Evolutionary conservation across 257 asterid species (phyloP), one percentile per base, ranked within the genome.

Genomic region (Cynanchum wilfordii): DNA sequence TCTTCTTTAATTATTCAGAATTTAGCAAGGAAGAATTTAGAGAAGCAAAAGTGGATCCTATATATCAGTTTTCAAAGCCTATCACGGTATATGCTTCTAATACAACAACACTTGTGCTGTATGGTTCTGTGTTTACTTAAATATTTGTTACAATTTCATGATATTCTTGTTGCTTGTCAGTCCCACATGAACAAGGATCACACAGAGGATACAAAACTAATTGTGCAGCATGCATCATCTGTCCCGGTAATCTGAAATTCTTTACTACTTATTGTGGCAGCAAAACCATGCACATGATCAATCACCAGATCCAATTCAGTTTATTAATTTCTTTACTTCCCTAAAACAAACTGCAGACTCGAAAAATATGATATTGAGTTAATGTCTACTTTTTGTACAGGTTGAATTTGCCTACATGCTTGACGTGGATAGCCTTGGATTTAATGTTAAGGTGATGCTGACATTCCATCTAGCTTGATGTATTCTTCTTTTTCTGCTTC

Each of bases 121-220:
- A 8, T 51, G 52, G 12, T 63, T 63, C 51, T 51, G 24, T 62
- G 45, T 7, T 67, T 42, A 20, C 27, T 71, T 20, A 70, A 74
- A 57, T 75, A 50, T 42, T 29, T 51, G 20, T 69, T 69, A 24
- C 22, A 67, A 59, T 72, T 62, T 45, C 22, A 22, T 69, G 8
- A 51, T 15, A 2, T 57, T 73, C 73, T 44, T 68, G 45, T 76
- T 73, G 45, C 51, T 52, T 66, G 68, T 66, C 86, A 95, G 99
- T 90, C 97, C 63, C 99, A 95, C 87, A 95, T 95, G 99, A 95
- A 95, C 80, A 85, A 89, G 85, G 98, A 95, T 82, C 99, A 95
- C 74, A 70, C 79, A 25, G 98, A 90, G 71, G 99, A 92, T 62
- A 92, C 99, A 69, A 95, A 85, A 85, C 86, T 82, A 74, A 92